Evolutionary conservation across 2,329 filamentous ascomycete species (phyloP), one percentile per base, ranked within the genome.

Genomic region (Xylaria sp.): DNA sequence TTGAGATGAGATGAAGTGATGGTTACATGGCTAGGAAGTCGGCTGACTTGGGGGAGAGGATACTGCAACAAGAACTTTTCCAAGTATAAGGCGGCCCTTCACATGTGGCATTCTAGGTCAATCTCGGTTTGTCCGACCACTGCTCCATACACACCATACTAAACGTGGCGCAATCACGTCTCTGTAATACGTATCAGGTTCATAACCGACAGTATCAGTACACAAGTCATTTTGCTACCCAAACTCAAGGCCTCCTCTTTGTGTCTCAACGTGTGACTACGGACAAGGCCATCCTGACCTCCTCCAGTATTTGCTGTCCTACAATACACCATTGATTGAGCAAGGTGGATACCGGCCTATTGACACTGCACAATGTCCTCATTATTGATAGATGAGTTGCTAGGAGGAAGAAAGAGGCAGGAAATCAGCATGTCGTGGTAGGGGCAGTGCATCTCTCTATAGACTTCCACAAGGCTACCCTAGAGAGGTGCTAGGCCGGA

Each of bases 91-190:
- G 56, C 25, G 28, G 8, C 7, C 8, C 8, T 20, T 46, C 25
- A 12, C 6, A 49, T 58, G 41, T 52, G 48, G 18, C 31, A 57
- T 58, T 36, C 28, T 31, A 25, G 20, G 9, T 43, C 55, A 49
- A 43, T 36, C 48, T n/a, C 36, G 48, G 23, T 31, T 39, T 6
- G 60, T 25, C 67, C 59, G 61, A 69, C 48, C 48, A 46, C 33
- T 23, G 12, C 43, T 4, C 49, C n/a, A 13, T 33, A 13, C 23
- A 2, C 23, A 2, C 20, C 56, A 12, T 48, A 25, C 48, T 41
- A 60, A 28, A n/a, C 7, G 2, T 15, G 5, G 15, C 55, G 15
- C 48, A 59, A 56, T 46, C 60, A 31, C n/a, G 61, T 56, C 51
- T 48, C 20, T n/a, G 52, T 54, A 39, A 15, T 36, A 67, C 61